Conservation (phyloP, 768 basidiomycete genomes). For the Pilatotrama ljubarskyi region DNA sequence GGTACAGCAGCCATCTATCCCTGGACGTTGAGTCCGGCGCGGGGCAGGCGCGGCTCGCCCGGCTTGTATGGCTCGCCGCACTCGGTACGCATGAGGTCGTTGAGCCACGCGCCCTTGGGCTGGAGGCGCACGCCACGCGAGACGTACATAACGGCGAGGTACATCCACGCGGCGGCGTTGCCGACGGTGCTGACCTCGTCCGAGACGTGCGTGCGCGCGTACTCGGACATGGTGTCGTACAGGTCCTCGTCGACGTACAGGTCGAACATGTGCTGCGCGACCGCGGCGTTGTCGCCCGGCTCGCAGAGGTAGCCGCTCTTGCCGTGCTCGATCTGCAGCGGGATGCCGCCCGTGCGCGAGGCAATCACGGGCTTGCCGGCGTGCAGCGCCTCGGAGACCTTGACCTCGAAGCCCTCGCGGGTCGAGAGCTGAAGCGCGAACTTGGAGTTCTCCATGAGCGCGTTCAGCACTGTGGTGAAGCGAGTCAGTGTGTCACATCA, state of each 20-base stretch:
- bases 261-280: conserved; percentile 75
- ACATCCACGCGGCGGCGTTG: conserved; percentile 66
- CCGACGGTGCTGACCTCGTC: conserved; percentile 87
- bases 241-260: conserved; percentile 74
- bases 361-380: conserved; percentile 87
- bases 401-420: conserved; percentile 96
- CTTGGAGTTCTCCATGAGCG: conserved; percentile 85
- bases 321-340: conserved; percentile 85
- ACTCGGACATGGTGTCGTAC: conserved; percentile 40
- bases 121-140: conserved; percentile 71
- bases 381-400: conserved; percentile 94
- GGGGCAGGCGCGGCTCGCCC: conserved; percentile 73
- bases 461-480: conserved; percentile 66
- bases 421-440: conserved; percentile 90
- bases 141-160: conserved; percentile 77
- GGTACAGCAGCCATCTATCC: conserved; percentile 35
- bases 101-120: conserved; percentile 84
- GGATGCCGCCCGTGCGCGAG: conserved; percentile 87
- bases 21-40: conserved; percentile 57
- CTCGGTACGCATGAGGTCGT: conserved; percentile 76
- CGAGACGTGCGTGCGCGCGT: conserved; percentile 71
- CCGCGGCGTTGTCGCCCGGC: conserved; percentile 71
- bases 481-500: conserved; percentile 1
- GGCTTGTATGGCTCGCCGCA: conserved; percentile 67
- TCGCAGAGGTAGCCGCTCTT: conserved; percentile 86